Base-by-base conservation (phyloP, 1,139 yeast genomes). In the Suhomyces bolitotheri region DNA sequence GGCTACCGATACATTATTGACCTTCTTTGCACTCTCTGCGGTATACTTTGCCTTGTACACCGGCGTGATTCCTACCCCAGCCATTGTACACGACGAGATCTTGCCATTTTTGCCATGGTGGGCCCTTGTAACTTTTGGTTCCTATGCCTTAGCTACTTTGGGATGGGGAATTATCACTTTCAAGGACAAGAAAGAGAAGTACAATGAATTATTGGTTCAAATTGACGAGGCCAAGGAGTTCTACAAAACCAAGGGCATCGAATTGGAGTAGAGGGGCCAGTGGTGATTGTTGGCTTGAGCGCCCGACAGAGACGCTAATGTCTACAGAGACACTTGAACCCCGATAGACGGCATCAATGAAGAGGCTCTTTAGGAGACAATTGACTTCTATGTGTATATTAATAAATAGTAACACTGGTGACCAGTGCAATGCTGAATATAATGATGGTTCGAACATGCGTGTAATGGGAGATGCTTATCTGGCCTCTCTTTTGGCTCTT, bases 131-230 rank as follows among this genome's bases (percentile, higher is more conserved):
- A 53, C 83, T 5, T 82, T 83, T 56, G 90, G 90, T 21, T 66
- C 85, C 14, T 83, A 80, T 53, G 80, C 89, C n/a, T 70, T 83
- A 49, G 82, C 75, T 30, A 76, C 84, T 7, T 69, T 83, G 41
- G 90, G 92, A 25, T 77, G 76, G 71, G 88, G 86, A 36, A 81
- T 83, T 14, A 65, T 71, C 51, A 78, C 88, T 1, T 80, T 83
- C 64, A 80, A 82, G 53, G 88, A 83, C 62, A 83, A 82, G 61
- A 80, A 80, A 47, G 83, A 71, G 37, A 82, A 81, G 57, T 79
- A 82, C 61, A 57, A 69, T 49, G 89, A 82, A 53, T 72, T 83
- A 51, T 66, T 79, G 49, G 63, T 58, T 41, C 85, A 82, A 60
- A 80, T 82, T 46, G 77, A 70, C 28, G 82, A 79, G 54, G 90